phyloP scores from a whole-genome alignment of 352 stramenopile genomes.

The Globisporangium apiculatum region DNA sequence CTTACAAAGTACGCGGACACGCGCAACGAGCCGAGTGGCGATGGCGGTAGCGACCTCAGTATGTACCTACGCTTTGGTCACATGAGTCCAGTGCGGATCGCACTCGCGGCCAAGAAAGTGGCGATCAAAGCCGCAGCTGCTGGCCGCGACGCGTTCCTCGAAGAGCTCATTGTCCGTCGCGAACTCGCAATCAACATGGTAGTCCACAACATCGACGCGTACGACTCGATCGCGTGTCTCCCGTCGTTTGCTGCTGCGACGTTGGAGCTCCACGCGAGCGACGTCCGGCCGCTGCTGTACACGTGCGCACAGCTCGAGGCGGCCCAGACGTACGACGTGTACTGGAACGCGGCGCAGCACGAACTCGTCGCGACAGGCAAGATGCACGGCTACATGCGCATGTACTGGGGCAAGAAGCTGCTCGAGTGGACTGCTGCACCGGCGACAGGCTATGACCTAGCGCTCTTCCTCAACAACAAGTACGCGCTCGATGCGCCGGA shows the following conservation, averaged over 20 bases:
- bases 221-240: constrained; percentile 91
- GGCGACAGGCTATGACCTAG: constrained; percentile 86
- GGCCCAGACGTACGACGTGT: constrained; percentile 92
- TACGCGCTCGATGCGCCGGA: constrained; percentile 96
- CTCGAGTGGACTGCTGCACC: constrained; percentile 95
- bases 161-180: constrained; percentile 95
- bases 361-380: constrained; percentile 93
- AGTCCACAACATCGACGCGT: constrained; percentile 90
- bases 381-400: constrained; percentile 91
- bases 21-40: constrained; percentile 95
- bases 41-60: constrained; percentile 89
- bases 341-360: constrained; percentile 98
- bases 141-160: constrained; percentile 91
- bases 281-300: constrained; percentile 90
- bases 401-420: constrained; percentile 99
- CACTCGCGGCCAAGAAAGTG: constrained; percentile 45
- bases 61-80: constrained; percentile 94
- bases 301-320: constrained; percentile 87
- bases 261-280: constrained; percentile 83
- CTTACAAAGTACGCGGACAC: constrained; percentile 57
- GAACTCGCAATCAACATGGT: constrained; percentile 97
- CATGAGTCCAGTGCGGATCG: constrained; percentile 63
- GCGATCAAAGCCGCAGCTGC: constrained; percentile 62
- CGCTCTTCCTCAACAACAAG: constrained; percentile 97
- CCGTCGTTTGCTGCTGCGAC: constrained; percentile 90